Conservation (phyloP, 2,329 filamentous ascomycete species). For the Pseudocercospora ulei region DNA sequence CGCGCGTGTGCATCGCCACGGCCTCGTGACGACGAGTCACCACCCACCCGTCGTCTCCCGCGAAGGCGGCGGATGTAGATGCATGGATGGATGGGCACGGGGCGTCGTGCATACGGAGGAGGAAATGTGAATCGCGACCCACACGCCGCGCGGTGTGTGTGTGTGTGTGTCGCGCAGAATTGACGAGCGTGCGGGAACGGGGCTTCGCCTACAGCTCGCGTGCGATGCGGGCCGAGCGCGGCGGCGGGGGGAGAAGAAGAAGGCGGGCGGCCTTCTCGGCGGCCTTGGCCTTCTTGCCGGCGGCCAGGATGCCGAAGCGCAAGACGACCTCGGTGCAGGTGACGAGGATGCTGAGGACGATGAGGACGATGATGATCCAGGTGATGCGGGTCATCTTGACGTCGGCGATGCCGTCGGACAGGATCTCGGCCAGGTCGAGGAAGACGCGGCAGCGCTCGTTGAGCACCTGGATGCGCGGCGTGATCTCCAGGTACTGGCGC, state of each 20-base stretch:
- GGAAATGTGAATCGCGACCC: no score
- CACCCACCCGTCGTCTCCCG: no score
- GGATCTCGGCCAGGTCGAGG: constrained; percentile 86
- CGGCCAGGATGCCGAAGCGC: constrained; percentile 63
- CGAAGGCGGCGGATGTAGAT: no score
- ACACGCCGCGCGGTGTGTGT: no score
- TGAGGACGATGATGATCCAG: constrained; percentile 95
- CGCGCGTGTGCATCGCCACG: no score
- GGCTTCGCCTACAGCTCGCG: constrained; percentile 7
- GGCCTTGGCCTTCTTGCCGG: constrained; percentile 15
- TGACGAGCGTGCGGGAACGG: no score
- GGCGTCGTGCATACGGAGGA: no score
- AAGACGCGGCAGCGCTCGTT: constrained; percentile 97
- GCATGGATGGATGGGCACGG: no score
- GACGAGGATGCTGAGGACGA: constrained; percentile 79
- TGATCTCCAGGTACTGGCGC: constrained; percentile 95
- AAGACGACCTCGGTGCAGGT: constrained; percentile 83
- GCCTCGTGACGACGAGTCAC: no score
- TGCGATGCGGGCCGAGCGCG: not conserved
- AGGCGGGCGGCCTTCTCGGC: constrained; percentile 12
- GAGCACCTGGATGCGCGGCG: constrained; percentile 86
- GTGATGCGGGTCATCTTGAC: constrained; percentile 93
- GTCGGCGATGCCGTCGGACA: constrained; percentile 84
- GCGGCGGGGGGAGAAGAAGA: no score
- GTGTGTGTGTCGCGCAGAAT: no score